Conservation (phyloP, 2,329 filamentous ascomycete genomes). For the Fusarium equiseti region DNA sequence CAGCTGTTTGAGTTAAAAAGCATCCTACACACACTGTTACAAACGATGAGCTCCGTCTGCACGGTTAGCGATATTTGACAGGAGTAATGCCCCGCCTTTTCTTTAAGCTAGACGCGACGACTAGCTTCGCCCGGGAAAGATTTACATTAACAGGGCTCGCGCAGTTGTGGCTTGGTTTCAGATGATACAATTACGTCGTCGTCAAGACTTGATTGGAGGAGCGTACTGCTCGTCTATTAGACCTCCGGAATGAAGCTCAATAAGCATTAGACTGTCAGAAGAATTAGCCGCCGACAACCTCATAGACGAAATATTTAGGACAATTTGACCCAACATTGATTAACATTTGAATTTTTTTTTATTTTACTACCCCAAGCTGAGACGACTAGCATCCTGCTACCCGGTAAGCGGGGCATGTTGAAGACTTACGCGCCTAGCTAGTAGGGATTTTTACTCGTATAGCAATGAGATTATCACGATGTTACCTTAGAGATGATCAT, state of each 20-base stretch:
- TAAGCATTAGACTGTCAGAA: background rate
- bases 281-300: too few relatives aligned
- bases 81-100: background rate
- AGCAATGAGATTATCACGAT: background rate
- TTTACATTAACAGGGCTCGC: background rate
- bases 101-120: background rate
- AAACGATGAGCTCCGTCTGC: too few relatives aligned
- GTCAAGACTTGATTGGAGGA: background rate
- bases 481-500: background rate
- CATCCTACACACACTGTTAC: too few relatives aligned
- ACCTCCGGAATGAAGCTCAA: background rate
- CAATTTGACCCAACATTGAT: too few relatives aligned
- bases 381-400: background rate
- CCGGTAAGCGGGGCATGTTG: background rate
- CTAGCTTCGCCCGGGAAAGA: background rate
- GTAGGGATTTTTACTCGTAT: background rate
- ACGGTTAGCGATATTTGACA: background rate
- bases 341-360: too few relatives aligned
- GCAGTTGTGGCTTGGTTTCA: background rate
- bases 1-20: too few relatives aligned
- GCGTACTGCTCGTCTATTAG: background rate
- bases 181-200: background rate
- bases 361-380: background rate
- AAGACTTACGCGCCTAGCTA: background rate
- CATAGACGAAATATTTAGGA: too few relatives aligned